Conservation (phyloP, 78 protist genomes). For the Dictyostelium capitatum region DNA sequence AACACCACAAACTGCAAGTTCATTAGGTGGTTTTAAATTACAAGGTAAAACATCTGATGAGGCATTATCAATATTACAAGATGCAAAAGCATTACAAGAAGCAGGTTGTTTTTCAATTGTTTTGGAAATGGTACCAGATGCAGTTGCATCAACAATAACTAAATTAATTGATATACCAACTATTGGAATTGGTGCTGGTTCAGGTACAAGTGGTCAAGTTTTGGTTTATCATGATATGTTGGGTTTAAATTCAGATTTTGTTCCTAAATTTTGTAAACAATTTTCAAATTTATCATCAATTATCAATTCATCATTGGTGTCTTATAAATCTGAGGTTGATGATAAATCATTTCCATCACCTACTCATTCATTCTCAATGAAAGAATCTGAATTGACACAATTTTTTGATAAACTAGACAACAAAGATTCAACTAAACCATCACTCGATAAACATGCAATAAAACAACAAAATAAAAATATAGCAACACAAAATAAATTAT, state of each 20-base stretch:
- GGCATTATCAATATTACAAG: conserved; percentile 86
- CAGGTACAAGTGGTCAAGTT: conserved; percentile 93
- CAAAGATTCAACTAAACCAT: not conserved
- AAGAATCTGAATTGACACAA: conserved; percentile 47
- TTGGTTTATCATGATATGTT: conserved; percentile 94
- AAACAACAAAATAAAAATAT: not conserved
- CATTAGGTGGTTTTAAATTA: conserved; percentile 93
- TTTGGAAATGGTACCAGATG: conserved; percentile 94
- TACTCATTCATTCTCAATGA: conserved; percentile 73
- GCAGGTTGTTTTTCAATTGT: conserved; percentile 95
- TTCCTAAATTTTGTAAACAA: conserved; percentile 90
- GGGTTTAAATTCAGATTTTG: conserved; percentile 86
- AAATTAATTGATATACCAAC: conserved; percentile 88
- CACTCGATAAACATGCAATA: not conserved
- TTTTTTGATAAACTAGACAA: conserved; percentile 8
- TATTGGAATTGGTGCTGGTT: conserved; percentile 97
- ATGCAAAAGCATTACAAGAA: conserved; percentile 92
- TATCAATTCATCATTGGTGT: conserved; percentile 28
- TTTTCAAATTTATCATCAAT: conserved; percentile 74
- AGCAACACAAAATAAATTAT: not conserved
- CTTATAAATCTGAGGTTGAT: conserved; percentile 70
- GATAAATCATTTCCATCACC: conserved; percentile 74
- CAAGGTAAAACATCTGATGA: conserved; percentile 88
- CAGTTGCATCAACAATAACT: conserved; percentile 88
- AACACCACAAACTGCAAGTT: conserved; percentile 92